A percentile compares a stretch with the other conserved stretches of the same genome.
Conservation (phyloP, 2,329 filamentous ascomycete species). For the Penicillium hesseltinei region DNA sequence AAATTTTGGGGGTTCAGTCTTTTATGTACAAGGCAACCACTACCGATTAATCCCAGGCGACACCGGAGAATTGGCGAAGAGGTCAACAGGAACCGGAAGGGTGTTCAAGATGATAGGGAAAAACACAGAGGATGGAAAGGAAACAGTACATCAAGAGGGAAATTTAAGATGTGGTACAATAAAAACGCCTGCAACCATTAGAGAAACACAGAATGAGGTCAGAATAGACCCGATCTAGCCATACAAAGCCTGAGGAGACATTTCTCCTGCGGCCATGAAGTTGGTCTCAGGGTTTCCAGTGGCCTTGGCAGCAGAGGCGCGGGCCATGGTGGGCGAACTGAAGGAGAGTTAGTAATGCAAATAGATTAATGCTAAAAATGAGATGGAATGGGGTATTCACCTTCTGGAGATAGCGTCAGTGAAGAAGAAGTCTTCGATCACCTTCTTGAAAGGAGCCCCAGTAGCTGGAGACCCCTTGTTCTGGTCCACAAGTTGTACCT, state of each 20-base stretch:
- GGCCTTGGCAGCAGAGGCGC: slow-evolving; percentile 90
- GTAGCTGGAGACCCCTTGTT: slow-evolving; percentile 82
- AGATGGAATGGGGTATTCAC: slow-evolving; percentile 51
- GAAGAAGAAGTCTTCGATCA: slow-evolving; percentile 96
- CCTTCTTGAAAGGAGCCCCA: slow-evolving; percentile 73
- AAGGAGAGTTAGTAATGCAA: slow-evolving; percentile 14
- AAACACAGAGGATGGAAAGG: slow-evolving; percentile 22
- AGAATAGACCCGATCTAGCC: slow-evolving; percentile 28
- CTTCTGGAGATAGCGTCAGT: slow-evolving; percentile 96
- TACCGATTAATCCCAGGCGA: slow-evolving; percentile 24
- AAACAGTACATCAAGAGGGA: slow-evolving; percentile 26
- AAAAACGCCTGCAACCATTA: slow-evolving; percentile 38
- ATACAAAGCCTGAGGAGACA: slow-evolving; percentile 42
- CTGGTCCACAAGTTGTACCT: slow-evolving; percentile 91
- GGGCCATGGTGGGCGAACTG: slow-evolving; percentile 96
- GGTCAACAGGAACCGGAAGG: slow-evolving; percentile 24
- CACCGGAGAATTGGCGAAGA: slow-evolving; percentile 25
- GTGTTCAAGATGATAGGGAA: slow-evolving; percentile 26
- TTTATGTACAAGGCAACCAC: slow-evolving; percentile 39
- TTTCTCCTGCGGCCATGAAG: slow-evolving; percentile 69
- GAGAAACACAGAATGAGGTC: slow-evolving; percentile 29
- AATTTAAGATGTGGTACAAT: slow-evolving; percentile 36
- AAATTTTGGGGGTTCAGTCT: slow-evolving; percentile 30
- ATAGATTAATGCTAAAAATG: background rate
- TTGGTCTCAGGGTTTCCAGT: slow-evolving; percentile 75